These are phyloP conservation scores for Athelia psychrophila DNA, from an alignment of 1,284 basidiomycete genomes.

Conservation along the genomic window DNA sequence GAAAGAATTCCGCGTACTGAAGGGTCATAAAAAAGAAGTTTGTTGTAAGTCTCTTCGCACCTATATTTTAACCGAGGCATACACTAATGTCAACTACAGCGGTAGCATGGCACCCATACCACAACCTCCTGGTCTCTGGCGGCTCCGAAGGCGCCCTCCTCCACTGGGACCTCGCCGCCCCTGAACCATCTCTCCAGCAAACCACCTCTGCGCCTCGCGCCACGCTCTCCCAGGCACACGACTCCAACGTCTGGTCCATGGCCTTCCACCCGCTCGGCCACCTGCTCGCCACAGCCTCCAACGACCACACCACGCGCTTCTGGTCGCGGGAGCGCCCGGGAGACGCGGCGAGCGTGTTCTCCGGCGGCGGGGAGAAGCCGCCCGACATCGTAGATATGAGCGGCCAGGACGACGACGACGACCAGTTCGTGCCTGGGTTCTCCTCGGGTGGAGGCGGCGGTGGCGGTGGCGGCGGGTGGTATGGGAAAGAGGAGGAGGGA, in stretches of 20 bases:
- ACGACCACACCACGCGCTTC: constrained; percentile 97
- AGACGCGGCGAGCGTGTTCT: constrained; percentile 66
- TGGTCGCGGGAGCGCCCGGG: constrained; percentile 90
- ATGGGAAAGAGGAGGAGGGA: constrained; percentile 38
- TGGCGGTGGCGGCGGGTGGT: constrained; percentile 35
- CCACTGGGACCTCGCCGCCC: constrained; percentile 83
- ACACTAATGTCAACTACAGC: constrained; percentile 40
- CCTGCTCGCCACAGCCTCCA: constrained; percentile 88
- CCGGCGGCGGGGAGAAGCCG: constrained; percentile 76
- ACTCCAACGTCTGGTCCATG: constrained; percentile 95
- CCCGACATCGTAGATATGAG: constrained; percentile 55
- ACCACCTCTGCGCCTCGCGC: constrained; percentile 64
- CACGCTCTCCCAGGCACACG: constrained; percentile 89
- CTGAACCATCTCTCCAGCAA: constrained; percentile 39
- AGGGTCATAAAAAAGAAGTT: constrained; percentile 97
- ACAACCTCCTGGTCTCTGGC: constrained; percentile 90
- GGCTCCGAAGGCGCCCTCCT: constrained; percentile 92
- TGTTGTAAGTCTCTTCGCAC: constrained; percentile 70
- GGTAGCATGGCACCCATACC: constrained; percentile 93
- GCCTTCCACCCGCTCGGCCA: constrained; percentile 96
- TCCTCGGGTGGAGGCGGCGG: constrained; percentile 33
- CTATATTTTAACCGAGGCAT: constrained; percentile 2
- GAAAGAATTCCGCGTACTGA: constrained; percentile 89
- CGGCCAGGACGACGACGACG: constrained; percentile 74
- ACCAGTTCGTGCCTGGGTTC: constrained; percentile 65